Percentiles rank a stretch among this genome's conserved stretches.
These are phyloP conservation scores for Taphrina populina DNA, from an alignment of 1,139 yeast genomes.

Conservation along the genomic window DNA sequence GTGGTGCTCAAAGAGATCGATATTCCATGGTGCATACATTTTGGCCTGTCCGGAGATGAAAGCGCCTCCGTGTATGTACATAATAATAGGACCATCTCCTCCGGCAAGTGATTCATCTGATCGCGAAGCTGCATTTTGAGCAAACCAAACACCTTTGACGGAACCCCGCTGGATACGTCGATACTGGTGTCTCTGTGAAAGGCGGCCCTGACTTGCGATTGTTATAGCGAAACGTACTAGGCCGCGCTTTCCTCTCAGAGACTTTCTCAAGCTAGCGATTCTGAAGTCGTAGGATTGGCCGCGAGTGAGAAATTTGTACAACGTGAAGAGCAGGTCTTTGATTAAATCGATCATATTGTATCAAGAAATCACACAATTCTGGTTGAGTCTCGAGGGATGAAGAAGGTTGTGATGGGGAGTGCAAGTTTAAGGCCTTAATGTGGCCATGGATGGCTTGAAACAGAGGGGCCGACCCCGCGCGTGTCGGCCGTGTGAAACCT, in stretches of 20 bases:
- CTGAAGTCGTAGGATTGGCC: slow-evolving; percentile 5
- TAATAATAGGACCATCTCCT: slow-evolving; percentile 20
- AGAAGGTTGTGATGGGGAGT: too few relatives aligned
- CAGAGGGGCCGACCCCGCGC: too few relatives aligned
- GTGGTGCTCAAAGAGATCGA: slow-evolving; percentile 15
- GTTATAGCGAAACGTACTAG: slow-evolving; percentile 11
- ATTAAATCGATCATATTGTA: slow-evolving; percentile 12
- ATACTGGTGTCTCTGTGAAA: slow-evolving; percentile 3
- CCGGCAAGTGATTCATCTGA: slow-evolving; percentile 7
- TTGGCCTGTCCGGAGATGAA: slow-evolving; percentile 27
- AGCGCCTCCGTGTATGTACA: slow-evolving; percentile 28
- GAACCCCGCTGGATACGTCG: slow-evolving; percentile 19
- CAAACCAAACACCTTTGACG: slow-evolving; percentile 24
- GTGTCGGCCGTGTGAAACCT: too few relatives aligned
- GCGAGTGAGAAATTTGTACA: slow-evolving; percentile 7
- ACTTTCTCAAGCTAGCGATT: not conserved
- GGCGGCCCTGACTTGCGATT: slow-evolving; percentile 5
- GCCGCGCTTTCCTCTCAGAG: not conserved
- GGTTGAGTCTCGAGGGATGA: too few relatives aligned
- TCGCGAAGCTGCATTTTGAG: slow-evolving; percentile 4
- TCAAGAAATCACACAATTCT: too few relatives aligned
- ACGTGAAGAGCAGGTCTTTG: slow-evolving; percentile 15
- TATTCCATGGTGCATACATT: slow-evolving; percentile 16
- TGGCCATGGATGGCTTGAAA: too few relatives aligned
- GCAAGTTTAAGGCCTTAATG: too few relatives aligned